phyloP scores from a whole-genome alignment of 345 rosid species.

The Barbarea vulgaris region DNA sequence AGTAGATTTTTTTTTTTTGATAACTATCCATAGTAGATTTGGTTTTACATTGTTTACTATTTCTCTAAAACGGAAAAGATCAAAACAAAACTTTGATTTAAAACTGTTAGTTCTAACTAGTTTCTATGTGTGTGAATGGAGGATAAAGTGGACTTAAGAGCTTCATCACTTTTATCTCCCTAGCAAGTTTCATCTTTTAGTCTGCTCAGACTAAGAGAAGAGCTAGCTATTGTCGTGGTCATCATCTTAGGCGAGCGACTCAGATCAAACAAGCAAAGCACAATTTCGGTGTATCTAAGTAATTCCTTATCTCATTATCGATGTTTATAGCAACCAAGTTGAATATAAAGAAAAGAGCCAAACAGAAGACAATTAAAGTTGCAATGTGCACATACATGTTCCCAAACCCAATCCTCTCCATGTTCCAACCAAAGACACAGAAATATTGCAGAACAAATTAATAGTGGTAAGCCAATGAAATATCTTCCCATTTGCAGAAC shows the following conservation, averaged over 20 bases:
- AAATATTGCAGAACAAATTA: constrained; percentile 74
- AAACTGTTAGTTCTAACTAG: constrained; percentile 25
- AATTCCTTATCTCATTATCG: constrained; percentile 63
- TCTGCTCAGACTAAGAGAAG: constrained; percentile 44
- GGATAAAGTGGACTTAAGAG: constrained; percentile 70
- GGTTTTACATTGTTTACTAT: not conserved
- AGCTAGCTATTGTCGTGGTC: constrained; percentile 29
- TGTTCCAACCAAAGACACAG: constrained; percentile 97
- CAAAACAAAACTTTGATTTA: not conserved
- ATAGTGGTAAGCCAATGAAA: constrained; percentile 75
- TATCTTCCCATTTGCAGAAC: constrained; percentile 63
- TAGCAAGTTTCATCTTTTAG: constrained; percentile 37
- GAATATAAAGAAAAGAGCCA: constrained; percentile 94
- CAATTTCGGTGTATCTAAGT: constrained; percentile 61
- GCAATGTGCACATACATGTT: constrained; percentile 96
- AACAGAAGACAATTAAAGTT: constrained; percentile 80
- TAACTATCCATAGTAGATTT: no score
- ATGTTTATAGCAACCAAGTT: constrained; percentile 84
- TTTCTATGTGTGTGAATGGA: constrained; percentile 55
- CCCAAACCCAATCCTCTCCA: constrained; percentile 94
- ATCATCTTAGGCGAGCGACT: constrained; percentile 39
- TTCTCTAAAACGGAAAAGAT: not conserved
- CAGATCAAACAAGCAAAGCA: constrained; percentile 52
- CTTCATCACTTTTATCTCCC: constrained; percentile 49
- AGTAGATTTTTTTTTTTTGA: no score